Conservation (phyloP, 1,284 basidiomycete genomes). For the Cystobasidiaceae sp. region DNA sequence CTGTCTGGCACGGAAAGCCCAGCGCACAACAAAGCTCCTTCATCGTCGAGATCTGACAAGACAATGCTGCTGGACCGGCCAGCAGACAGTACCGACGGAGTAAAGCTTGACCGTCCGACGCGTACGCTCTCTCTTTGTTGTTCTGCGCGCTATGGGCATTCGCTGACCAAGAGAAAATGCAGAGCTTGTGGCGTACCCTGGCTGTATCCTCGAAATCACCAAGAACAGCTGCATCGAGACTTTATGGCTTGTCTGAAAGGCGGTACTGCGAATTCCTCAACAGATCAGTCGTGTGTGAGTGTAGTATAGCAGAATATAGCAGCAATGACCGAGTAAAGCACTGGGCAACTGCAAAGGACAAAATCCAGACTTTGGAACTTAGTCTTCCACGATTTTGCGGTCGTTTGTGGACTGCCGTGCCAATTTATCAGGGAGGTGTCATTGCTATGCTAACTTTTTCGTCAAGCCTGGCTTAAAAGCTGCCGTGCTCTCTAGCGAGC, state of each 20-base stretch:
- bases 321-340: no score
- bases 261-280: neutral
- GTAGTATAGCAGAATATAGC: no score
- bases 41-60: slow-evolving; percentile 11
- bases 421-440: no score
- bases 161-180: neutral
- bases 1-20: no score
- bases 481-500: no score
- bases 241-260: slow-evolving; percentile 41
- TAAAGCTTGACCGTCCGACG: slow-evolving; percentile 36
- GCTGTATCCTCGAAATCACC: slow-evolving; percentile 41
- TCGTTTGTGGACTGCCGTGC: no score
- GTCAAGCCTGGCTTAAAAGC: no score
- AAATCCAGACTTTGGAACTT: no score
- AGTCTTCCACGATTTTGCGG: no score
- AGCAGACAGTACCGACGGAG: slow-evolving; percentile 32
- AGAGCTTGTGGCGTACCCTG: slow-evolving; percentile 41
- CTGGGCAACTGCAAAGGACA: no score
- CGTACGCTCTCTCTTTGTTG: slow-evolving; percentile 33
- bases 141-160: neutral
- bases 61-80: slow-evolving; percentile 42
- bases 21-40: neutral
- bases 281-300: no score
- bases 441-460: no score
- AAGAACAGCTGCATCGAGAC: slow-evolving; percentile 39